A percentile compares a stretch with the other conserved stretches of the same genome.
phyloP scores from a whole-genome alignment of 495 filamentous ascomycete genomes.

The Alectoria sarmentosa region DNA sequence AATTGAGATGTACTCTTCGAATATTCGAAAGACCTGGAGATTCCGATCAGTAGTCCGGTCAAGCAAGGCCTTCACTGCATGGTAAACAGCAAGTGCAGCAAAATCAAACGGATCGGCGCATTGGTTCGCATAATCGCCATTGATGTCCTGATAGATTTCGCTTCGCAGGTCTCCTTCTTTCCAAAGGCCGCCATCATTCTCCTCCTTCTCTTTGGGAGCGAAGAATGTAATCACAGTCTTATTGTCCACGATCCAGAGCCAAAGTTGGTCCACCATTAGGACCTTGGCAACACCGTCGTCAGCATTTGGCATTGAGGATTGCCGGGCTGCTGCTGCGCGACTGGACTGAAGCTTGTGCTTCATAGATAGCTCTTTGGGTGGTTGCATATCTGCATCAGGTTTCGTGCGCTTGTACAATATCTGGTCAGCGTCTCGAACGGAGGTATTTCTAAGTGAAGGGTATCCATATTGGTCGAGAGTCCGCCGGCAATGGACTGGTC shows the following conservation, averaged over 20 bases:
- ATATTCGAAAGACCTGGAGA: constrained; percentile 57
- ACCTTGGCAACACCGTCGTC: constrained; percentile 49
- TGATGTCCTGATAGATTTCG: constrained; percentile 61
- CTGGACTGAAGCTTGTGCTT: constrained; percentile 17
- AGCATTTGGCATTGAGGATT: constrained; percentile 32
- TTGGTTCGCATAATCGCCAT: constrained; percentile 56
- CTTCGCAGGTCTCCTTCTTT: constrained; percentile 51
- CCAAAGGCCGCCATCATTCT: constrained; percentile 20
- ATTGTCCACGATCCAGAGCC: constrained; percentile 57
- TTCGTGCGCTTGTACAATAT: constrained; percentile 66
- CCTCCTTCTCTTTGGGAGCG: constrained; percentile 24
- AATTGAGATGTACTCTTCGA: constrained; percentile 61
- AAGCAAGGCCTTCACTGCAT: constrained; percentile 56
- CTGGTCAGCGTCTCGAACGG: constrained; percentile 59
- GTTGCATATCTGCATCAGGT: constrained; percentile 11
- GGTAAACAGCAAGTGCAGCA: constrained; percentile 53
- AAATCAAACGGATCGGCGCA: constrained; percentile 58
- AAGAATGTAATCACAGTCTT: constrained; percentile 26
- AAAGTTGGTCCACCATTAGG: constrained; percentile 64
- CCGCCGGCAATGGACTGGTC: constrained; percentile 55
- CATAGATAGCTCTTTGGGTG: neutral
- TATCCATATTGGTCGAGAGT: constrained; percentile 64
- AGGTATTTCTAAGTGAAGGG: constrained; percentile 53
- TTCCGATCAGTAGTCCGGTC: constrained; percentile 52
- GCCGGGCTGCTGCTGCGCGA: constrained; percentile 23